phyloP scores from a whole-genome alignment of 371 early-diverging fungal species.

The Circinella minor region DNA sequence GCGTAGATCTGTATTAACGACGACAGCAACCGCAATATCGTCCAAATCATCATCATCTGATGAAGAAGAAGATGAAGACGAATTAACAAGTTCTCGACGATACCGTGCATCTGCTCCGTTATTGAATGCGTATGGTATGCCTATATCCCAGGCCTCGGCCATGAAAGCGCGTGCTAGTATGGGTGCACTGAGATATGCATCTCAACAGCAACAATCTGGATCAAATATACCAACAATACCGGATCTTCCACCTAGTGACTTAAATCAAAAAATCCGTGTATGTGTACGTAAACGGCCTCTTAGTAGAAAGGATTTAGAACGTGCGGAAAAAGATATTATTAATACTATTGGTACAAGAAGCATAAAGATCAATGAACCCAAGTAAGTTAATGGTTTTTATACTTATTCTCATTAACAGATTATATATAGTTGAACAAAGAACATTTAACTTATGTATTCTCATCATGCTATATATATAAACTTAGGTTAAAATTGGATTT shows the following conservation, averaged over 20 bases:
- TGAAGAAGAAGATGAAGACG: conserved; percentile 29
- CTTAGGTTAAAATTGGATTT: conserved; percentile 88
- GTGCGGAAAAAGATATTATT: conserved; percentile 86
- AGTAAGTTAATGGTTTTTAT: conserved; percentile 53
- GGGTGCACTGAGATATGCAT: conserved; percentile 14
- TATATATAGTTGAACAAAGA: neutral
- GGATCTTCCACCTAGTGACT: conserved; percentile 42
- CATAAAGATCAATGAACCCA: conserved; percentile 89
- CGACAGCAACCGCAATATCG: neutral
- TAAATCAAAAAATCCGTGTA: conserved; percentile 88
- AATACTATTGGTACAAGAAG: conserved; percentile 62
- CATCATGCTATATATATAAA: neutral
- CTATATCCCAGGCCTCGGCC: conserved; percentile 13
- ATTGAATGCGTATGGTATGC: conserved; percentile 51
- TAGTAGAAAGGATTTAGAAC: conserved; percentile 80
- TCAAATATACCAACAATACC: neutral
- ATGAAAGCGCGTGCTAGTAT: conserved; percentile 15
- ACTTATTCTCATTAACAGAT: neutral
- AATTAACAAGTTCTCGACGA: conserved; percentile 27
- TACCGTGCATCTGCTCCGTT: conserved; percentile 40
- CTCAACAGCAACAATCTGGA: neutral
- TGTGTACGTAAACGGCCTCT: conserved; percentile 96
- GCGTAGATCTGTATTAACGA: conserved; percentile 17
- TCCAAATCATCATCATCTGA: conserved; percentile 28
- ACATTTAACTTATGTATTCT: too few relatives aligned